Conservation (phyloP, 2,329 filamentous ascomycete genomes). For the Clarireedia homoeocarpa region DNA sequence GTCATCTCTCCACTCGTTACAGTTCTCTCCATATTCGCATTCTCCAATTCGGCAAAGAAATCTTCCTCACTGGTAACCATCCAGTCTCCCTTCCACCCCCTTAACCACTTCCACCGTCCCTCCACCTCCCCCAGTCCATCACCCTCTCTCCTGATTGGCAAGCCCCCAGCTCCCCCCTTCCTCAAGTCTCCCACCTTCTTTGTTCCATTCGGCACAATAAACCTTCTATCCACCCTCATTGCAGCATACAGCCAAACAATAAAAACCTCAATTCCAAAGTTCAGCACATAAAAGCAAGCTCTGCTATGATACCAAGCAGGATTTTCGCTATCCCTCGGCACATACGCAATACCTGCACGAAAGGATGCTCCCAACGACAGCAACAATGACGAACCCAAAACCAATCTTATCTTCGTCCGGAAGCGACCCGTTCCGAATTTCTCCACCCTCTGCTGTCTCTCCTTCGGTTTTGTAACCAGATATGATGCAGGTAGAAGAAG, state of each 20-base stretch:
- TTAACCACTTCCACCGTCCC: constrained; percentile 1
- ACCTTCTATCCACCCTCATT: constrained; percentile 65
- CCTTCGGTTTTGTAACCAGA: neutral
- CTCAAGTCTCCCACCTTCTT: constrained; percentile 42
- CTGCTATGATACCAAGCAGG: constrained; percentile 41
- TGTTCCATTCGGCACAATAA: constrained; percentile 65
- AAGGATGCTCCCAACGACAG: constrained; percentile 55
- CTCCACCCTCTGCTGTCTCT: constrained; percentile 36
- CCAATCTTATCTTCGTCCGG: constrained; percentile 55
- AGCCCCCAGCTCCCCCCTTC: neutral
- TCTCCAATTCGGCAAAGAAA: neutral
- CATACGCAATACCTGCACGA: constrained; percentile 51
- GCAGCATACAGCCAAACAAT: constrained; percentile 60
- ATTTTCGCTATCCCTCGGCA: neutral
- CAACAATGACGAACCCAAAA: constrained; percentile 49
- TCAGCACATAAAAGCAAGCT: constrained; percentile 70
- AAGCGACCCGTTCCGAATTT: constrained; percentile 60
- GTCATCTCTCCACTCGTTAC: neutral
- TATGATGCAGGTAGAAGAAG: neutral
- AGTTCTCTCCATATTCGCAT: neutral
- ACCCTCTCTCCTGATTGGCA: neutral
- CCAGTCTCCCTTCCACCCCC: constrained; percentile 2
- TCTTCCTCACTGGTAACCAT: neutral
- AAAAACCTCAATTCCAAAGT: constrained; percentile 66
- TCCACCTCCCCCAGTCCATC: neutral